Percentiles rank a stretch among this genome's conserved stretches.
These are phyloP conservation scores for Xylona heveae DNA, from an alignment of 495 filamentous ascomycete genomes.

Conservation along the genomic window DNA sequence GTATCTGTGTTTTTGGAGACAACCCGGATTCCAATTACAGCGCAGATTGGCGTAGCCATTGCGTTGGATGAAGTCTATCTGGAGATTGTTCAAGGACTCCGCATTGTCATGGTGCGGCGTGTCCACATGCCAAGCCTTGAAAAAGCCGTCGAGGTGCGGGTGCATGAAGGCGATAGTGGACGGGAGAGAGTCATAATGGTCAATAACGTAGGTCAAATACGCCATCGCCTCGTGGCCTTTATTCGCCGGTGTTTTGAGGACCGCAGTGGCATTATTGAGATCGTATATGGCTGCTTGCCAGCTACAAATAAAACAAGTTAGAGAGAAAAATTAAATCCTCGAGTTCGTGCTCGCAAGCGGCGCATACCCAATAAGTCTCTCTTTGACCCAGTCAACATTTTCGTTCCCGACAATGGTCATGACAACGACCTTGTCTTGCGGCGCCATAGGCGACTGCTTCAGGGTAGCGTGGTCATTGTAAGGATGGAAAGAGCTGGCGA, in stretches of 20 bases:
- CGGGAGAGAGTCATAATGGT: conserved; percentile 26
- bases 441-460: background rate
- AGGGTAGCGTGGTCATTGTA: background rate
- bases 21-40: conserved; percentile 24
- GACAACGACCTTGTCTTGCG: background rate
- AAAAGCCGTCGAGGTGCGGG: conserved; percentile 20
- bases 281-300: background rate
- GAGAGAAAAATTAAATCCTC: background rate
- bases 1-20: conserved; percentile 12
- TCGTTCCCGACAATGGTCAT: background rate
- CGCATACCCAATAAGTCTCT: background rate
- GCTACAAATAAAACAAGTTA: background rate
- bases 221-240: conserved; percentile 26
- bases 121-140: conserved; percentile 22
- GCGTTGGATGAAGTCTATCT: conserved; percentile 19
- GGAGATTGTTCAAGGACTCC: conserved; percentile 16
- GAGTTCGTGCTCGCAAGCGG: background rate
- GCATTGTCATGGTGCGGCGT: conserved; percentile 16
- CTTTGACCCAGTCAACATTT: background rate
- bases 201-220: conserved; percentile 29
- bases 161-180: conserved; percentile 27
- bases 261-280: conserved; percentile 1
- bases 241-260: conserved; percentile 16
- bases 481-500: no score
- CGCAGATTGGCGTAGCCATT: conserved; percentile 28